These are phyloP conservation scores for Emydomyces testavorans DNA, from an alignment of 2,329 filamentous ascomycete genomes.

Conservation along the genomic window DNA sequence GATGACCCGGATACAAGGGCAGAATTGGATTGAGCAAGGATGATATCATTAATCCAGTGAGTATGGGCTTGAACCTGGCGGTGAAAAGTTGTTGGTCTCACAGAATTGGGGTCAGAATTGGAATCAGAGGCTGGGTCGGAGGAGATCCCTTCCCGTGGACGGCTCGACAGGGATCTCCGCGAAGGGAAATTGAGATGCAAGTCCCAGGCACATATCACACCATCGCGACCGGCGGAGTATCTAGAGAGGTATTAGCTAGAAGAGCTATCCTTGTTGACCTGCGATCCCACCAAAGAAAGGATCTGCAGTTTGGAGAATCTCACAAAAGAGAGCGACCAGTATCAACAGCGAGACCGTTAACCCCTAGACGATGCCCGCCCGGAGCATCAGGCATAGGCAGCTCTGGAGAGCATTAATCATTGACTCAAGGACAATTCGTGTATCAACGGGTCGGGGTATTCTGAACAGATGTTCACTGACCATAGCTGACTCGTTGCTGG, in stretches of 20 bases:
- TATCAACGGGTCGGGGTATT: constrained; percentile 1
- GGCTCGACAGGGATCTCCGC: constrained; percentile 18
- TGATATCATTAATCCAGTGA: constrained; percentile 92
- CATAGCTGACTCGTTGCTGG: constrained; percentile 60
- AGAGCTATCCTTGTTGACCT: neutral
- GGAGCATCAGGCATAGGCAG: constrained; percentile 60
- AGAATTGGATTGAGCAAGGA: constrained; percentile 63
- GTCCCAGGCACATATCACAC: constrained; percentile 93
- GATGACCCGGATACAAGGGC: constrained; percentile 82
- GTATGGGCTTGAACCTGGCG: constrained; percentile 70
- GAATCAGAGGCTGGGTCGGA: neutral
- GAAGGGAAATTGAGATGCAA: constrained; percentile 56
- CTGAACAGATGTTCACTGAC: constrained; percentile 34
- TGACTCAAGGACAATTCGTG: constrained; percentile 5
- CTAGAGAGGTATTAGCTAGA: constrained; percentile 39
- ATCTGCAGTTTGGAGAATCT: neutral
- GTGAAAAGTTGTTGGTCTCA: constrained; percentile 43
- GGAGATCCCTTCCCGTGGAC: constrained; percentile 21
- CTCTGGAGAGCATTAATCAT: constrained; percentile 6
- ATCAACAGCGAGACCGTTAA: constrained; percentile 89
- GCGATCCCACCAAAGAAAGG: constrained; percentile 10
- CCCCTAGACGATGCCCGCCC: constrained; percentile 81
- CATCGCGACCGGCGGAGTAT: constrained; percentile 92
- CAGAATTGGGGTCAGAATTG: constrained; percentile 13
- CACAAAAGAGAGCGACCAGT: constrained; percentile 73